phyloP scores from a whole-genome alignment of 805 yeast species.

The Candida sakaeoensis region DNA sequence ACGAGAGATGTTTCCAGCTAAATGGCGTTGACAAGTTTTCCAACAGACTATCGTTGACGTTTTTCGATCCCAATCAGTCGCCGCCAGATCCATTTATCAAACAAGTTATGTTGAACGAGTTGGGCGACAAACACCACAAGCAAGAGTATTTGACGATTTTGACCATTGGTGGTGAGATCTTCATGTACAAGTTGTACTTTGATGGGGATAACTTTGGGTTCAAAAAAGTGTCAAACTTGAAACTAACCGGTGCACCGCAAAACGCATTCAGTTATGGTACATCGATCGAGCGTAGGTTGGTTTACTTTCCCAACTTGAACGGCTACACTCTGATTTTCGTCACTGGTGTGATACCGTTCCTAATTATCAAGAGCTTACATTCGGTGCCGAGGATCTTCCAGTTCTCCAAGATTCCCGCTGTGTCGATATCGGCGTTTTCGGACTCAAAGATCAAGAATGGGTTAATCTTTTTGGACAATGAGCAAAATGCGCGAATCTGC shows the following conservation, averaged over 20 bases:
- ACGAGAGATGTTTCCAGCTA: slow-evolving; percentile 51
- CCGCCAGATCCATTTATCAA: slow-evolving; percentile 74
- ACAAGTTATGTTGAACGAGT: slow-evolving; percentile 56
- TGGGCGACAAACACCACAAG: slow-evolving; percentile 55
- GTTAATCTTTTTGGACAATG: slow-evolving; percentile 67
- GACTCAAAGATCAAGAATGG: slow-evolving; percentile 41
- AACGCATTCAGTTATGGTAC: slow-evolving; percentile 71
- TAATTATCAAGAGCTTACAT: slow-evolving; percentile 60
- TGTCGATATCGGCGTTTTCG: slow-evolving; percentile 61
- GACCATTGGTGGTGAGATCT: slow-evolving; percentile 79
- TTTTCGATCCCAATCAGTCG: slow-evolving; percentile 48
- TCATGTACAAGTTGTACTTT: slow-evolving; percentile 57
- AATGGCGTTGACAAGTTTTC: slow-evolving; percentile 47
- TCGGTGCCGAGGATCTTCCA: slow-evolving; percentile 63
- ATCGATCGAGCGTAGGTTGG: slow-evolving; percentile 62
- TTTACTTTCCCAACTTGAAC: slow-evolving; percentile 53
- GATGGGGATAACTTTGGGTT: slow-evolving; percentile 43
- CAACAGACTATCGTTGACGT: slow-evolving; percentile 38
- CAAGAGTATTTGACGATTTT: slow-evolving; percentile 67
- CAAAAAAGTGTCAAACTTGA: slow-evolving; percentile 40
- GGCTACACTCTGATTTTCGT: slow-evolving; percentile 62
- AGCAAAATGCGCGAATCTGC: slow-evolving; percentile 63
- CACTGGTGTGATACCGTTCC: slow-evolving; percentile 70
- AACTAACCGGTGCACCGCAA: slow-evolving; percentile 74
- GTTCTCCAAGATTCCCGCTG: slow-evolving; percentile 60